A percentile compares a stretch with the other conserved stretches of the same genome.
phyloP scores from a whole-genome alignment of 305 asterid species.

The Rubia balearica region DNA sequence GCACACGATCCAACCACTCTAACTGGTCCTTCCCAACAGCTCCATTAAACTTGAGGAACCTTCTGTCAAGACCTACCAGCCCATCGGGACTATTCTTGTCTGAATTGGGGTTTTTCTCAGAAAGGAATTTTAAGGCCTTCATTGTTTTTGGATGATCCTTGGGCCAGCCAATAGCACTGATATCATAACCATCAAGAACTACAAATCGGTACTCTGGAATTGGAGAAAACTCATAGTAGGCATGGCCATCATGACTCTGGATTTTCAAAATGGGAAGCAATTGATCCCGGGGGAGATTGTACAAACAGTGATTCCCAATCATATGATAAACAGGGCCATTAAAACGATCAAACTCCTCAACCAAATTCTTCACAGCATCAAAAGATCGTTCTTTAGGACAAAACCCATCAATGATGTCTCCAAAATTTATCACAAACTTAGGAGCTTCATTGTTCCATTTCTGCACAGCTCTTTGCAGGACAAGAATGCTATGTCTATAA shows the following conservation, averaged over 20 bases:
- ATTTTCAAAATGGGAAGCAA: conserved; percentile 59
- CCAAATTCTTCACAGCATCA: conserved; percentile 41
- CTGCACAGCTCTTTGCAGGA: conserved; percentile 63
- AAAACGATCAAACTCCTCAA: conserved; percentile 36
- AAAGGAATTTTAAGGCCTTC: conserved; percentile 44
- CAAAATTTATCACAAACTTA: conserved; percentile 57
- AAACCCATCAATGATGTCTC: conserved; percentile 70
- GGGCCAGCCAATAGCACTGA: conserved; percentile 80
- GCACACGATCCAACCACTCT: conserved; percentile 61
- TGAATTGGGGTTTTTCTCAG: conserved; percentile 57
- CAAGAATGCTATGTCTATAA: conserved; percentile 63
- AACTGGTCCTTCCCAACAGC: conserved; percentile 68
- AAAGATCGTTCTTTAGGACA: conserved; percentile 70
- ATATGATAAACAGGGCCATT: conserved; percentile 67
- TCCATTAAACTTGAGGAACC: conserved; percentile 81
- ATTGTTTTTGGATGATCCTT: conserved; percentile 50
- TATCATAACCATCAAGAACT: conserved; percentile 74
- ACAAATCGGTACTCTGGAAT: conserved; percentile 61
- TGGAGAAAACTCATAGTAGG: conserved; percentile 80
- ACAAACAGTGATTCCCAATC: conserved; percentile 90
- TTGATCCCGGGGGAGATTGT: conserved; percentile 73
- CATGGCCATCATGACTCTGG: conserved; percentile 28
- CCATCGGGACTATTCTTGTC: conserved; percentile 81
- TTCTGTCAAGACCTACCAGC: conserved; percentile 49
- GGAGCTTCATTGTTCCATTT: conserved; percentile 49